Conservation (phyloP, 306 rosid genomes). For the Carpinus viminea region DNA sequence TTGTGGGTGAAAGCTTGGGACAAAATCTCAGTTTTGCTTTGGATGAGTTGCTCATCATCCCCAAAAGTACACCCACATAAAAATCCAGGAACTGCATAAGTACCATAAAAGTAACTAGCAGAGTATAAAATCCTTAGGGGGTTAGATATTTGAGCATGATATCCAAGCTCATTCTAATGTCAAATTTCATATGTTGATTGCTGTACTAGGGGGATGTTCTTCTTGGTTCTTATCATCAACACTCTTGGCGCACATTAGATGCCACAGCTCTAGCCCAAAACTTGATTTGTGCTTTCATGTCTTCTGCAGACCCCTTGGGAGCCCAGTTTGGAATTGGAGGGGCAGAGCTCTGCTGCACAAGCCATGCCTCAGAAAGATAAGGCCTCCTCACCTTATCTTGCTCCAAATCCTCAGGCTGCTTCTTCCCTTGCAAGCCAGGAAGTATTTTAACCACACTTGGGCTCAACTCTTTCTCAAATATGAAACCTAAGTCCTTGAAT, state of each 20-base stretch:
- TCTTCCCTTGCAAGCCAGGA: constrained; percentile 78
- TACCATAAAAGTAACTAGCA: neutral
- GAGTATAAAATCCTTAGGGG: neutral
- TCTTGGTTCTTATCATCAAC: constrained; percentile 22
- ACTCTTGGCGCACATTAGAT: constrained; percentile 60
- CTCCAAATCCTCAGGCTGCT: constrained; percentile 45
- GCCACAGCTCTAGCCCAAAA: constrained; percentile 96
- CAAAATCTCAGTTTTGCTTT: neutral
- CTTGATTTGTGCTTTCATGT: constrained; percentile 78
- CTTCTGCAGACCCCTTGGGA: constrained; percentile 45
- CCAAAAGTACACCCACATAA: neutral
- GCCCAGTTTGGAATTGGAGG: constrained; percentile 69
- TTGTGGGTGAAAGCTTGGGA: neutral
- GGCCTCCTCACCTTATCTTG: constrained; percentile 61
- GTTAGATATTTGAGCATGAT: neutral
- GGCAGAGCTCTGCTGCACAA: constrained; percentile 57
- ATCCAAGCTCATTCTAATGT: neutral
- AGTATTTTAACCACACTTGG: constrained; percentile 69
- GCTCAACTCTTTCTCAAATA: constrained; percentile 66
- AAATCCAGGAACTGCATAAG: neutral
- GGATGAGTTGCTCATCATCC: neutral
- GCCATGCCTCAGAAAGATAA: constrained; percentile 91
- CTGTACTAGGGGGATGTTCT: no score
- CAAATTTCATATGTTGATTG: neutral
- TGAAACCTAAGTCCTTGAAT: constrained; percentile 88